phyloP scores from a whole-genome alignment of 331 rosid species.

The Prunus yedoensis region DNA sequence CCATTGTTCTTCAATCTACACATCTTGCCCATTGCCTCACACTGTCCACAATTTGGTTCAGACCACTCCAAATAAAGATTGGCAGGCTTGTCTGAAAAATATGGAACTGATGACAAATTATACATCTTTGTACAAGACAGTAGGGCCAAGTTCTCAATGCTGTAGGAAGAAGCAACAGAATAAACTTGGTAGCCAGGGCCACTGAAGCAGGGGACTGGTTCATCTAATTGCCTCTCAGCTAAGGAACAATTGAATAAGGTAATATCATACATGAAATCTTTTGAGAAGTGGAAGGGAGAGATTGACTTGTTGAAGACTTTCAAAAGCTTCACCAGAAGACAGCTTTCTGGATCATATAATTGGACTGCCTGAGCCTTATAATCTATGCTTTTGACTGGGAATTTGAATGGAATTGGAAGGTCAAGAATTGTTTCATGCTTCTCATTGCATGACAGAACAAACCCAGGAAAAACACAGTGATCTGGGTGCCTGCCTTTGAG shows the following conservation, averaged over 20 bases:
- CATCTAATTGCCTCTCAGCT: neutral
- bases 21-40: neutral
- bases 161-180: fast-evolving
- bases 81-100: fast-evolving
- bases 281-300: neutral
- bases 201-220: neutral
- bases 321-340: neutral
- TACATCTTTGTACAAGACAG: constrained; percentile 10
- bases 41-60: neutral
- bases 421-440: too few relatives aligned
- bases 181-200: neutral
- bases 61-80: neutral
- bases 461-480: too few relatives aligned
- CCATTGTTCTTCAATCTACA: neutral
- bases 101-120: neutral
- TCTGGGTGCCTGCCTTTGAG: too few relatives aligned
- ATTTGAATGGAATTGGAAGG: neutral
- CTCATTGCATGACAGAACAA: too few relatives aligned
- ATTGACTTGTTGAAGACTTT: neutral
- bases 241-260: constrained; percentile 9
- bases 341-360: neutral
- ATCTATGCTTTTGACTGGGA: constrained; percentile 4
- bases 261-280: neutral
- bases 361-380: neutral
- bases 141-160: fast-evolving